These are phyloP conservation scores for Zopfia rhizophila DNA, from an alignment of 2,329 filamentous ascomycete genomes.

Conservation along the genomic window DNA sequence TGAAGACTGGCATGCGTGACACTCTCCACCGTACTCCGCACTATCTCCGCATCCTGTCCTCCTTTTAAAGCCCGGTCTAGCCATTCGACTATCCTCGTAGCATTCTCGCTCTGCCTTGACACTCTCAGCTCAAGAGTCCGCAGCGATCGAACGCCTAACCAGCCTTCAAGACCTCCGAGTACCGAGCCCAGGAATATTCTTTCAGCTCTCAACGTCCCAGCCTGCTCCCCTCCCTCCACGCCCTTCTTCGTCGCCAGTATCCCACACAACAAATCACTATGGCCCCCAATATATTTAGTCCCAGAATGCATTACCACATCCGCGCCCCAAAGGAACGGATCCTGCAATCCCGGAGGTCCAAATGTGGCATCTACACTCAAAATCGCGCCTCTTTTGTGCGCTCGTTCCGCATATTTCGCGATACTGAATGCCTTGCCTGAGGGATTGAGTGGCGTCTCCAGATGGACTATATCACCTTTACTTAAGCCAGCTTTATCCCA, in stretches of 20 bases:
- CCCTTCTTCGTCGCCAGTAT: constrained; percentile 72
- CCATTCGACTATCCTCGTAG: constrained; percentile 77
- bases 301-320: constrained; percentile 93
- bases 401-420: constrained; percentile 74
- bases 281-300: constrained; percentile 96
- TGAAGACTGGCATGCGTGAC: constrained; percentile 86
- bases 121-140: constrained; percentile 88
- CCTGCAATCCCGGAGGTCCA: constrained; percentile 86
- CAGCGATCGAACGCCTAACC: constrained; percentile 88
- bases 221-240: constrained; percentile 32
- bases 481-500: constrained; percentile 73
- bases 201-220: constrained; percentile 70
- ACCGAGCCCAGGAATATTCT: constrained; percentile 82
- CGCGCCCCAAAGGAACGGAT: constrained; percentile 83
- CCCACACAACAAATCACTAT: constrained; percentile 92
- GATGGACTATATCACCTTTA: constrained; percentile 83
- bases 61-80: constrained; percentile 65
- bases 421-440: constrained; percentile 84
- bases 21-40: constrained; percentile 66
- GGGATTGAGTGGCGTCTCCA: constrained; percentile 95
- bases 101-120: constrained; percentile 76
- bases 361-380: constrained; percentile 92
- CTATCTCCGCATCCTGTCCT: constrained; percentile 52
- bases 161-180: constrained; percentile 90
- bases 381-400: constrained; percentile 76